phyloP scores from a whole-genome alignment of 1,284 basidiomycete genomes.

The Boletus hoseneyae region DNA sequence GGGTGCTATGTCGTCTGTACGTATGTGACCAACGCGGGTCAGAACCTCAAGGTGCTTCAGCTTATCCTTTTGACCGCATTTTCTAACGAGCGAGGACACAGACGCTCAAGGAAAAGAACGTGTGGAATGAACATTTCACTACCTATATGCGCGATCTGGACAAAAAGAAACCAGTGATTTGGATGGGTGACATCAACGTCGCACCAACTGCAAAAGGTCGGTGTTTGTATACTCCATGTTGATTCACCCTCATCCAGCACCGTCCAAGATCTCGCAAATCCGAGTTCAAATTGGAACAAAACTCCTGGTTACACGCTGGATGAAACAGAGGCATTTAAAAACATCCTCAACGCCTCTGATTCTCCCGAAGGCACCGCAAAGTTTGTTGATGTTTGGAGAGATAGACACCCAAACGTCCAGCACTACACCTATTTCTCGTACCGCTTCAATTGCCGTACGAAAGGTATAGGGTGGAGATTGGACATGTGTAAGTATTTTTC shows the following conservation, averaged over 20 bases:
- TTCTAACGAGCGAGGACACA: constrained; percentile 29
- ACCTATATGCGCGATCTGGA: constrained; percentile 70
- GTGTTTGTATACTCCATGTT: not conserved
- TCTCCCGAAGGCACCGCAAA: constrained; percentile 36
- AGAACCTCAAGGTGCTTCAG: constrained; percentile 62
- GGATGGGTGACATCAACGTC: constrained; percentile 88
- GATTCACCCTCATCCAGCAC: not conserved
- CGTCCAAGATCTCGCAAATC: constrained; percentile 57
- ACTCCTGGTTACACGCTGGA: constrained; percentile 76
- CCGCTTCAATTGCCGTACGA: constrained; percentile 75
- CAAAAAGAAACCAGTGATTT: constrained; percentile 79
- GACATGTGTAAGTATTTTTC: constrained; percentile 69
- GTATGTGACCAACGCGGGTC: constrained; percentile 87
- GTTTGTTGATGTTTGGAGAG: constrained; percentile 82
- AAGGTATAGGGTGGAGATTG: constrained; percentile 84
- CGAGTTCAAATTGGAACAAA: constrained; percentile 76
- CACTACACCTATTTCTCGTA: constrained; percentile 88
- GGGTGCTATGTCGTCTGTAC: constrained; percentile 73
- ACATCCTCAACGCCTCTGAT: constrained; percentile 53
- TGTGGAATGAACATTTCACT: constrained; percentile 77
- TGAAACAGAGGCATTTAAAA: constrained; percentile 69
- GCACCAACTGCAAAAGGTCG: constrained; percentile 71
- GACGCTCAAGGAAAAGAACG: constrained; percentile 71
- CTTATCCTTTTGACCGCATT: not conserved
- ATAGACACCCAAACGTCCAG: constrained; percentile 60